phyloP scores from a whole-genome alignment of 495 filamentous ascomycete species.

The Extremus antarcticus region DNA sequence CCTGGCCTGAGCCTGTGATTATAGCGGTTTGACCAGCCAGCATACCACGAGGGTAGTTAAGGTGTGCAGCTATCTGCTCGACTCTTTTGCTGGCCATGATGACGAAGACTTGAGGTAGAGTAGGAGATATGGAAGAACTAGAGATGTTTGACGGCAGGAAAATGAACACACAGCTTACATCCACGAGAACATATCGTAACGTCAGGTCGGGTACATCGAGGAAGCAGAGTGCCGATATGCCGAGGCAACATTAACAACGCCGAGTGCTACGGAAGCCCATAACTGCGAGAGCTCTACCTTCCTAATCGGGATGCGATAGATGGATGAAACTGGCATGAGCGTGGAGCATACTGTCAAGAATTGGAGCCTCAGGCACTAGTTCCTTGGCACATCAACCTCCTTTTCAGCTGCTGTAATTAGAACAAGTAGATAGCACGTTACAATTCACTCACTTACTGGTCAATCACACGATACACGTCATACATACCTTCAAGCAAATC shows the following conservation, averaged over 20 bases:
- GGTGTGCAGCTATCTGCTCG: constrained; percentile 60
- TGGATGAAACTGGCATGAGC: no score
- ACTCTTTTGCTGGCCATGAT: constrained; percentile 25
- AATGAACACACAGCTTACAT: not conserved
- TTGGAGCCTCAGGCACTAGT: no score
- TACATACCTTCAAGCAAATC: no score
- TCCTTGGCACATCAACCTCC: no score
- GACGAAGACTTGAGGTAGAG: no score
- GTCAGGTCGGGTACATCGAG: not conserved
- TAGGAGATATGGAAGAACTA: no score
- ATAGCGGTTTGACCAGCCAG: constrained; percentile 73
- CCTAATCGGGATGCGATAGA: not conserved
- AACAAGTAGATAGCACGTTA: no score
- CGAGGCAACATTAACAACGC: not conserved
- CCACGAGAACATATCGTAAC: not conserved
- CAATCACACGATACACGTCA: no score
- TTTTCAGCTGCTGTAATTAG: no score
- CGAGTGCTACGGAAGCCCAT: not conserved
- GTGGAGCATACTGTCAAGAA: no score
- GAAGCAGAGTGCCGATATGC: not conserved
- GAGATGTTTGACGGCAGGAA: no score
- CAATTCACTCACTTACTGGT: no score
- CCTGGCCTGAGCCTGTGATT: constrained; percentile 74
- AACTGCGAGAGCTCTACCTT: not conserved
- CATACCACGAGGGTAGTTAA: constrained; percentile 69